A percentile compares a stretch with the other conserved stretches of the same genome.
Conservation (phyloP, 2,329 filamentous ascomycete species). For the Colletotrichum lini region DNA sequence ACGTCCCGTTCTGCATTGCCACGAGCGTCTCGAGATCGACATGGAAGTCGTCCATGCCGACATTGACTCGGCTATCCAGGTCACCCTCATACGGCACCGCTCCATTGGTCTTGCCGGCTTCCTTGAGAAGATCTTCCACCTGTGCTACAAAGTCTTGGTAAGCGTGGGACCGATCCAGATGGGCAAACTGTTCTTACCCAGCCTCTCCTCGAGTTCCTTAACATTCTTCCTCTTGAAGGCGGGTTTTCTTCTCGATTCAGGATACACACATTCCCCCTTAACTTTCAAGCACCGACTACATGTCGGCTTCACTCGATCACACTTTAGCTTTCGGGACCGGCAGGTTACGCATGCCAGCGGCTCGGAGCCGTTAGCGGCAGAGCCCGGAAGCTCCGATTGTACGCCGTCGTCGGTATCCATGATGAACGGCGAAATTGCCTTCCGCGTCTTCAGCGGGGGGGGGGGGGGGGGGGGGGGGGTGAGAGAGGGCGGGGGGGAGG, state of each 20-base stretch:
- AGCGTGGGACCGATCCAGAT: constrained; percentile 12
- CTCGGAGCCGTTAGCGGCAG: constrained; percentile 48
- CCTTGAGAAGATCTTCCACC: constrained; percentile 84
- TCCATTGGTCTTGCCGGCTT: constrained; percentile 57
- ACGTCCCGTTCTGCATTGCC: constrained; percentile 32
- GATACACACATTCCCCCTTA: constrained; percentile 86
- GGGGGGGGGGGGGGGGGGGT: background rate
- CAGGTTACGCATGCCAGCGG: constrained; percentile 86
- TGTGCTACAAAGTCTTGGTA: constrained; percentile 70
- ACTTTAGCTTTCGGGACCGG: constrained; percentile 87
- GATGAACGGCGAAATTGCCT: constrained; percentile 22
- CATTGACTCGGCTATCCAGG: constrained; percentile 43
- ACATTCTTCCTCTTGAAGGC: constrained; percentile 92
- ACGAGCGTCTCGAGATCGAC: constrained; percentile 42
- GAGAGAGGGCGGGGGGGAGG: background rate
- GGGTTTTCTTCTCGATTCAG: constrained; percentile 89
- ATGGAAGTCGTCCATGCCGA: constrained; percentile 44
- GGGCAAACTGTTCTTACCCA: constrained; percentile 70
- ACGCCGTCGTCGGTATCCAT: constrained; percentile 43
- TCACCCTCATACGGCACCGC: background rate
- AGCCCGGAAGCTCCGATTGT: constrained; percentile 35
- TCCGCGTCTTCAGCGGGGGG: constrained; percentile 15
- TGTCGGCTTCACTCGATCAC: constrained; percentile 83
- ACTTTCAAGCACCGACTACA: constrained; percentile 86
- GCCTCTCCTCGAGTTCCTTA: constrained; percentile 87